These are phyloP conservation scores for Spinellus fusiger DNA, from an alignment of 192 early-diverging fungal genomes.

Conservation along the genomic window DNA sequence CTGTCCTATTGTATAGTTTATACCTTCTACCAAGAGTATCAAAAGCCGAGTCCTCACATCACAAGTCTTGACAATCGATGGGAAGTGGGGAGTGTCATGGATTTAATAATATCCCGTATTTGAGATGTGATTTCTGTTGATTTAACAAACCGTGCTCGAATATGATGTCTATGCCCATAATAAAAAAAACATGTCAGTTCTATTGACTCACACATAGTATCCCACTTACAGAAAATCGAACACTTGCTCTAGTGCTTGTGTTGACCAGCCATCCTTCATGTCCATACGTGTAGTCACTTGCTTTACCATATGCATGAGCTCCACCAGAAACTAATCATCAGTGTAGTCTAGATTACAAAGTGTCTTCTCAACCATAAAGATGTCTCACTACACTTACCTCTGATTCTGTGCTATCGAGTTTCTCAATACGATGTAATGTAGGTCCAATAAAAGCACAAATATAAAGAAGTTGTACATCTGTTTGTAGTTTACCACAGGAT, in stretches of 20 bases:
- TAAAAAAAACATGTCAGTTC: not conserved
- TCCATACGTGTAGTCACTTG: constrained; percentile 39
- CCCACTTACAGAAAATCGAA: constrained; percentile 48
- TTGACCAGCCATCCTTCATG: constrained; percentile 33
- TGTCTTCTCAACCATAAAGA: not conserved
- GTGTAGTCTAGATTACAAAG: not conserved
- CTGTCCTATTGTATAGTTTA: no score
- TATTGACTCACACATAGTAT: not conserved
- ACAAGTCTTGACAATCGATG: constrained; percentile 31
- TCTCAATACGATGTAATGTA: constrained; percentile 63
- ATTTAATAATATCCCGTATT: constrained; percentile 28
- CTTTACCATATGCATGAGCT: constrained; percentile 38
- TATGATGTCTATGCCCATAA: constrained; percentile 37
- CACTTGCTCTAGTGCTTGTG: constrained; percentile 40
- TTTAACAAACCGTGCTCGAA: constrained; percentile 39
- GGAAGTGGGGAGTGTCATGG: constrained; percentile 27
- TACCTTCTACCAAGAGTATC: no score
- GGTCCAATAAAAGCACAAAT: constrained; percentile 68
- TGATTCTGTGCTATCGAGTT: constrained; percentile 39
- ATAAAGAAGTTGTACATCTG: constrained; percentile 69
- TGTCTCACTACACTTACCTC: constrained; percentile 18
- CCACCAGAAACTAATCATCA: constrained; percentile 30
- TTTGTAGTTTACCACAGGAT: constrained; percentile 37
- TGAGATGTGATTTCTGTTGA: constrained; percentile 30
- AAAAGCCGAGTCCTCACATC: constrained; percentile 17